phyloP scores from a whole-genome alignment of 2,329 filamentous ascomycete species.

The Aureobasidium pullulans region DNA sequence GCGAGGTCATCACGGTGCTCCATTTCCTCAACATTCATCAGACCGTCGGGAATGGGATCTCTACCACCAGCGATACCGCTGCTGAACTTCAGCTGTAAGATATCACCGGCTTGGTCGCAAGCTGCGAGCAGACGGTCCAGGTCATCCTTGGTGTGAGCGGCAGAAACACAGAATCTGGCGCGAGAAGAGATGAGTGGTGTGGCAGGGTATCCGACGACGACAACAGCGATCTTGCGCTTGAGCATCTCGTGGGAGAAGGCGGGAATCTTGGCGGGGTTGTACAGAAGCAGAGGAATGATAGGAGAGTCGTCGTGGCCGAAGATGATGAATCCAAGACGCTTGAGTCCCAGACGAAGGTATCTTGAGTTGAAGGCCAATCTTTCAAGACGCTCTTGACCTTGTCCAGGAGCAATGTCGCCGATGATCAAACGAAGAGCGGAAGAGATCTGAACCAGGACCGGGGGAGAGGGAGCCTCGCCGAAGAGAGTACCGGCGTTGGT shows the following conservation, averaged over 20 bases:
- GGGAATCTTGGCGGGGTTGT: conserved; percentile 98
- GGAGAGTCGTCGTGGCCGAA: conserved; percentile 97
- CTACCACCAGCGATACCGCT: conserved; percentile 87
- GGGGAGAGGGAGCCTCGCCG: conserved; percentile 80
- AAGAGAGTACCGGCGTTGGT: conserved; percentile 81
- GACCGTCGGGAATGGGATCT: conserved; percentile 64
- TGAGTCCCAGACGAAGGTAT: conserved; percentile 93
- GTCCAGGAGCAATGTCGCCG: conserved; percentile 78
- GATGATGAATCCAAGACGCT: conserved; percentile 92
- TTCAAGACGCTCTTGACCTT: conserved; percentile 92
- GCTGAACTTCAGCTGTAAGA: conserved; percentile 94
- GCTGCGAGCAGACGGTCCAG: conserved; percentile 81
- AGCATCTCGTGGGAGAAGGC: conserved; percentile 99
- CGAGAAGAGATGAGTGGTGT: conserved; percentile 92
- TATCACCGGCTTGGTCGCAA: conserved; percentile 86
- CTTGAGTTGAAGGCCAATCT: conserved; percentile 96
- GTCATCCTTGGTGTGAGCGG: conserved; percentile 97
- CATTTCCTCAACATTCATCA: conserved; percentile 64
- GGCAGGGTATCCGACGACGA: conserved; percentile 94
- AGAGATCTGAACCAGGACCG: conserved; percentile 84
- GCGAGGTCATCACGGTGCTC: conserved; percentile 50
- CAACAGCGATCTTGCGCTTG: conserved; percentile 92
- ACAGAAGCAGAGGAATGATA: conserved; percentile 88
- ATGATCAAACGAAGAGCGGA: conserved; percentile 81
- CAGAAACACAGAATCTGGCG: conserved; percentile 89